Conservation (phyloP, 2,329 filamentous ascomycete species). For the Aspergillus cejpii region DNA sequence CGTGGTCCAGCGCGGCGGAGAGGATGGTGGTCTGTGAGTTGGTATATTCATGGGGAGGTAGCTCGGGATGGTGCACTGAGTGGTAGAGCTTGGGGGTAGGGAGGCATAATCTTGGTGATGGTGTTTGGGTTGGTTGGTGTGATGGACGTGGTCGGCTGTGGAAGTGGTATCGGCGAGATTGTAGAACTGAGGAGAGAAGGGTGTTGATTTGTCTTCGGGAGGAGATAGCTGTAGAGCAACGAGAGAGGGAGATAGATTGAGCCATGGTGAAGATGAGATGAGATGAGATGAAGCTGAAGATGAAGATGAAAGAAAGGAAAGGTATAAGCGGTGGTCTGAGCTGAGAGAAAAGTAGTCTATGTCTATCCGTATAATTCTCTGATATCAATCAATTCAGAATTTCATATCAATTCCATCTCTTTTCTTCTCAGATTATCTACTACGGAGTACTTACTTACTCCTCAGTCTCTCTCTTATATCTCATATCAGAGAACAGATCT, state of each 20-base stretch:
- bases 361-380: too few relatives aligned
- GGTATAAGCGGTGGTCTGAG: slow-evolving; percentile 1
- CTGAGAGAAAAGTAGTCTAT: too few relatives aligned
- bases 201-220: not conserved
- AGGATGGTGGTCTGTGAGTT: slow-evolving; percentile 68
- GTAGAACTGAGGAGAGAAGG: not conserved
- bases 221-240: not conserved
- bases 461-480: too few relatives aligned
- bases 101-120: not conserved
- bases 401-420: too few relatives aligned
- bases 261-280: not conserved
- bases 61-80: slow-evolving; percentile 62
- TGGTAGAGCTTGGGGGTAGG: slow-evolving; percentile 52
- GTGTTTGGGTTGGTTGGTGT: slow-evolving; percentile 6
- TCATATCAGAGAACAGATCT: too few relatives aligned
- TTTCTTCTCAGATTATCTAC: too few relatives aligned
- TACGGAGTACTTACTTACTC: too few relatives aligned
- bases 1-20: slow-evolving; percentile 67
- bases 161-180: not conserved
- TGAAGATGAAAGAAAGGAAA: not conserved
- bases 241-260: not conserved
- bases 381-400: too few relatives aligned
- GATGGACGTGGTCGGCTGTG: slow-evolving; percentile 1
- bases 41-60: slow-evolving; percentile 52
- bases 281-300: too few relatives aligned